Conservation (phyloP, 768 basidiomycete species). For the Hericium rajendrae region DNA sequence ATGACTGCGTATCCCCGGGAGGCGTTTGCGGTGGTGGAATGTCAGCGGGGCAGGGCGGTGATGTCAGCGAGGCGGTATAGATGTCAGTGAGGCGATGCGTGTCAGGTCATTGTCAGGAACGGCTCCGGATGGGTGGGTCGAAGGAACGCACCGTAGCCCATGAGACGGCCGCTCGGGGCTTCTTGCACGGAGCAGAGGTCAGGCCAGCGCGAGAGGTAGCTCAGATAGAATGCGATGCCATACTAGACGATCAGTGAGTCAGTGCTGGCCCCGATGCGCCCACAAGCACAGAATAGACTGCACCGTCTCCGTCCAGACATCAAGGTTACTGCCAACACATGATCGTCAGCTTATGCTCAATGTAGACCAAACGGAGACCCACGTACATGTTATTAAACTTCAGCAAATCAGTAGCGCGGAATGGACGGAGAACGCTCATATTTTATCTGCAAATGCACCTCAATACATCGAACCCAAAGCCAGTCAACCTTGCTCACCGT, state of each 20-base stretch:
- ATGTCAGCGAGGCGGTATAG: too few relatives aligned
- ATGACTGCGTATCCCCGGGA: constrained; percentile 46
- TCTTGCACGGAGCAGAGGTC: constrained; percentile 82
- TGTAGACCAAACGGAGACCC: neutral
- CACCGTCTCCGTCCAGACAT: constrained; percentile 97
- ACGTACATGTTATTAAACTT: constrained; percentile 85
- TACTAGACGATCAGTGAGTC: constrained; percentile 42
- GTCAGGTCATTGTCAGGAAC: too few relatives aligned
- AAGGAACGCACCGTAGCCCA: constrained; percentile 76
- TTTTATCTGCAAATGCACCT: constrained; percentile 3
- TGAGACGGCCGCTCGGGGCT: constrained; percentile 72
- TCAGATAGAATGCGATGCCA: constrained; percentile 80
- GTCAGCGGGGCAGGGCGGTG: too few relatives aligned
- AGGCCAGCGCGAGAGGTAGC: constrained; percentile 85
- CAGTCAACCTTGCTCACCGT: too few relatives aligned
- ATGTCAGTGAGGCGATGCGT: too few relatives aligned
- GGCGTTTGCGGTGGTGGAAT: too few relatives aligned
- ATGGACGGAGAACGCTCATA: constrained; percentile 87
- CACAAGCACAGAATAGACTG: constrained; percentile 18
- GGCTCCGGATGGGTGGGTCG: neutral
- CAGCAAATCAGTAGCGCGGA: constrained; percentile 84
- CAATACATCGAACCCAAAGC: too few relatives aligned
- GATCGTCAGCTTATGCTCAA: neutral
- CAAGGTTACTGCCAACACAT: constrained; percentile 59
- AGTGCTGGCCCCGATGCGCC: neutral